Percentiles rank a stretch among this genome's conserved stretches.
These are phyloP conservation scores for Carex arenaria DNA, from an alignment of 202 grass and related monocot genomes.

Conservation along the genomic window DNA sequence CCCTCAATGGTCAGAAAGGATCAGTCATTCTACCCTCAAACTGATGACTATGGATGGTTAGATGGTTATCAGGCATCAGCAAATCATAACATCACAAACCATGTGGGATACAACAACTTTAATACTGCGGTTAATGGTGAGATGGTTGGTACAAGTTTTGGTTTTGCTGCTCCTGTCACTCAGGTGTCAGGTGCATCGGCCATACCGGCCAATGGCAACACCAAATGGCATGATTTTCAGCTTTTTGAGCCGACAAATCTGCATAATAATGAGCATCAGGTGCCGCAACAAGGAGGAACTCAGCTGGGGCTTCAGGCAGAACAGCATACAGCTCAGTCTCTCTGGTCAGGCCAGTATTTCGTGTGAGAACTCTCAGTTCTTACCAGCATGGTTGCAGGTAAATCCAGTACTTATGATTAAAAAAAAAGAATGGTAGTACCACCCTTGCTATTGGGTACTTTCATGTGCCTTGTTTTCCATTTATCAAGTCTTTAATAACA, in stretches of 20 bases:
- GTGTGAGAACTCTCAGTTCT: slow-evolving; percentile 53
- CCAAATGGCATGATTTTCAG: slow-evolving; percentile 61
- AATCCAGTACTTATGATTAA: background rate
- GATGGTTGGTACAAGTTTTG: slow-evolving; percentile 24
- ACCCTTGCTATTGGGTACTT: background rate
- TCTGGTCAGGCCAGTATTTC: slow-evolving; percentile 53
- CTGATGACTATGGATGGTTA: slow-evolving; percentile 57
- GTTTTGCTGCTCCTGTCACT: slow-evolving; percentile 45
- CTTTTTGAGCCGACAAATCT: slow-evolving; percentile 45
- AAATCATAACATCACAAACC: slow-evolving; percentile 25
- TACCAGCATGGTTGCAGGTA: slow-evolving; percentile 50
- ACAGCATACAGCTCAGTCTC: slow-evolving; percentile 42
- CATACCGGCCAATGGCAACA: slow-evolving; percentile 26
- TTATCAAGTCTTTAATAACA: background rate
- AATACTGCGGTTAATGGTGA: slow-evolving; percentile 15
- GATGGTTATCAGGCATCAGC: slow-evolving; percentile 33
- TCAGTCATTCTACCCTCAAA: slow-evolving; percentile 19
- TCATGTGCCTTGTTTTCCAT: background rate
- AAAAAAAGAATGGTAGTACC: background rate
- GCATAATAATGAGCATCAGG: slow-evolving; percentile 34
- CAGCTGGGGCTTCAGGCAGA: slow-evolving; percentile 33
- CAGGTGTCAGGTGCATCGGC: slow-evolving; percentile 40
- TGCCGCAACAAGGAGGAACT: slow-evolving; percentile 34
- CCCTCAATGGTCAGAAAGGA: slow-evolving; percentile 20
- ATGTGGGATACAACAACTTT: slow-evolving; percentile 28